phyloP scores from a whole-genome alignment of 305 asterid species.

The Galium porrigens region DNA sequence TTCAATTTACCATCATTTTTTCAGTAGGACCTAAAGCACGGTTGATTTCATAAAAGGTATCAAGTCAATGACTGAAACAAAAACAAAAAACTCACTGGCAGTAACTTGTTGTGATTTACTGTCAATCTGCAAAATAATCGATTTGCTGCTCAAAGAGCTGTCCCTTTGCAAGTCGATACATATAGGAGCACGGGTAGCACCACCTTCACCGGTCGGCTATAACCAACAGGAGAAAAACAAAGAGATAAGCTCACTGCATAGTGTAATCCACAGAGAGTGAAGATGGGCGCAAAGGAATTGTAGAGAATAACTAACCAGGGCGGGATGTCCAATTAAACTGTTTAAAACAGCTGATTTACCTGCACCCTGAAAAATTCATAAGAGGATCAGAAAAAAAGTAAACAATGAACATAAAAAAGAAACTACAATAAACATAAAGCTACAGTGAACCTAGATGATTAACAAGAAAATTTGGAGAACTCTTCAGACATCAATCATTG shows the following conservation, averaged over 20 bases:
- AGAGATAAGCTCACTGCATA: neutral
- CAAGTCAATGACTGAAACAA: neutral
- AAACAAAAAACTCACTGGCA: conserved; percentile 55
- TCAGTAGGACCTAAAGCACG: neutral
- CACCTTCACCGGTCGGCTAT: conserved; percentile 99
- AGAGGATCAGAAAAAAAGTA: conserved; percentile 13
- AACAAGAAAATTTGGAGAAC: neutral
- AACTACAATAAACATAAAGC: conserved; percentile 7
- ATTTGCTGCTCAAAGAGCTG: conserved; percentile 72
- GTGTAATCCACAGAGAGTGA: neutral
- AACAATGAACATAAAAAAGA: conserved; percentile 11
- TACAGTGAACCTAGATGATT: neutral
- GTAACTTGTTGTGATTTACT: conserved; percentile 81
- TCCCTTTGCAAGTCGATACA: conserved; percentile 79
- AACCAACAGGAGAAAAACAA: conserved; percentile 12
- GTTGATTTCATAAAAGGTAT: neutral
- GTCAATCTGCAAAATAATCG: conserved; percentile 76
- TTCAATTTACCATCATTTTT: conserved; percentile 2
- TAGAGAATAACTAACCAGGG: conserved; percentile 46
- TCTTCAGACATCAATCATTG: neutral
- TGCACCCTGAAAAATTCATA: conserved; percentile 59
- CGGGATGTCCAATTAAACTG: conserved; percentile 92
- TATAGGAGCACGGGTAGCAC: conserved; percentile 98
- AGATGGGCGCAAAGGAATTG: conserved; percentile 8
- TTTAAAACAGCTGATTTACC: conserved; percentile 93